Evolutionary conservation across 1,139 yeast genomes (phyloP).

Genomic region (Saccharomyces pastorianus): DNA sequence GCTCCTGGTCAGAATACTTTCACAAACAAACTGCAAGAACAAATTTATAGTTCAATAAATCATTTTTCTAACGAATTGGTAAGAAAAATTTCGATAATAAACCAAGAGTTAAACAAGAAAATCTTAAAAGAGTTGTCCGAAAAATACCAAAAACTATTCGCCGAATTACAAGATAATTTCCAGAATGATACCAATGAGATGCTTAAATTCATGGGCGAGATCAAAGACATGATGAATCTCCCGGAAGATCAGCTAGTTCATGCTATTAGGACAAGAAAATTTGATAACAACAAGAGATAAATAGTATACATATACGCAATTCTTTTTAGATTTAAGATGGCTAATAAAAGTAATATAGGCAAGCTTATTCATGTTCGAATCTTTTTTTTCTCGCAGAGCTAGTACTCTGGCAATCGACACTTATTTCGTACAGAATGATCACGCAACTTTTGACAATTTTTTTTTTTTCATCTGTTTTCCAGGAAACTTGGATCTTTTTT

Average conservation of each 20-base stretch:
- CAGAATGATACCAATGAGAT: constrained; percentile 33
- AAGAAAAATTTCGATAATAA: constrained; percentile 31
- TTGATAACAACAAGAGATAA: not conserved
- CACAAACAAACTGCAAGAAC: constrained; percentile 32
- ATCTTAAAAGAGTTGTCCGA: constrained; percentile 29
- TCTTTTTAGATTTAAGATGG: not conserved
- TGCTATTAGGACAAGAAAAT: constrained; percentile 22
- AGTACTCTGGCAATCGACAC: not conserved
- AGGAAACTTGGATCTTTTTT: not conserved
- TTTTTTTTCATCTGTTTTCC: not conserved
- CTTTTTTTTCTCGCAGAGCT: not conserved
- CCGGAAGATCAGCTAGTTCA: constrained; percentile 31
- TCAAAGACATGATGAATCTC: constrained; percentile 30
- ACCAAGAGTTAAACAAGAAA: constrained; percentile 32
- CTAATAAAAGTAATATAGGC: not conserved
- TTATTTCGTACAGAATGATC: constrained; percentile 10
- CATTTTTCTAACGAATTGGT: constrained; percentile 31
- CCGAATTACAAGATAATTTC: constrained; percentile 29
- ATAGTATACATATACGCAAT: not conserved
- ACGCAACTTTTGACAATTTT: constrained; percentile 13
- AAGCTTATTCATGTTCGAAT: not conserved
- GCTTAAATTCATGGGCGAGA: constrained; percentile 30
- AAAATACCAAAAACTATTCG: constrained; percentile 31
- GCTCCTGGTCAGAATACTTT: constrained; percentile 16
- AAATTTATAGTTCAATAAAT: constrained; percentile 31